phyloP scores from a whole-genome alignment of 192 early-diverging fungal genomes.

The Podila minutissima region DNA sequence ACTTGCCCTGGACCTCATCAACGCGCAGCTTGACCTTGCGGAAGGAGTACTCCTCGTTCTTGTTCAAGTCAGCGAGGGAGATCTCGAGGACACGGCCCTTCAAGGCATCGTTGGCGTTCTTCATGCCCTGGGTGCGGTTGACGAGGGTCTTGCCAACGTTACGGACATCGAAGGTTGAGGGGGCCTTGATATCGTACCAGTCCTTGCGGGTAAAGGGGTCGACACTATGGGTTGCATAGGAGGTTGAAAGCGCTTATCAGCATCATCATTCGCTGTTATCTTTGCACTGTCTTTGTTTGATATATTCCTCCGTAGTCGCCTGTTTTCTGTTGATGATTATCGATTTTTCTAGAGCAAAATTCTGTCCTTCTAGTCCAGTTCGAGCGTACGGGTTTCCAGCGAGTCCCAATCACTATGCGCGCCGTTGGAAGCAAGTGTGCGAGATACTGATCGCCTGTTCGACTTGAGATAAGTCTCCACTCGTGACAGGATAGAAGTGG shows the following conservation, averaged over 20 bases:
- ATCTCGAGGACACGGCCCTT: conserved; percentile 93
- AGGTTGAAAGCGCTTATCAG: not conserved
- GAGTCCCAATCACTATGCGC: too few species aligned
- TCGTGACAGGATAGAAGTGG: too few species aligned
- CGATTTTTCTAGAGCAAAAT: too few species aligned
- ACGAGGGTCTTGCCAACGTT: conserved; percentile 99
- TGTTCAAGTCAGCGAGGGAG: conserved; percentile 95
- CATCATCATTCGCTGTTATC: not conserved
- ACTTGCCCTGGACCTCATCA: conserved; percentile 98
- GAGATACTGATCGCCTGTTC: too few species aligned
- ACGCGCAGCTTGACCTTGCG: conserved; percentile 98
- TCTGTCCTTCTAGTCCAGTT: too few species aligned
- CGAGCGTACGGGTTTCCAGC: too few species aligned
- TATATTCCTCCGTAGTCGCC: too few species aligned
- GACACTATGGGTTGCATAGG: conserved; percentile 65
- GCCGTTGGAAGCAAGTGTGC: too few species aligned
- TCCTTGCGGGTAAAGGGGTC: conserved; percentile 99
- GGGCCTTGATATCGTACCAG: conserved; percentile 99
- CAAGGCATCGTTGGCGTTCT: conserved; percentile 92
- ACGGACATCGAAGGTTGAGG: conserved; percentile 93
- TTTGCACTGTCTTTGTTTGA: not conserved
- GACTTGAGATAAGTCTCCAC: too few species aligned
- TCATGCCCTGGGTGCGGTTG: conserved; percentile 99
- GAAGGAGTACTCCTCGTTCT: conserved; percentile 91
- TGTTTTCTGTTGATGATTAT: too few species aligned